Conservation (phyloP, 2,329 filamentous ascomycete species). For the Calonectria multiphialidica region DNA sequence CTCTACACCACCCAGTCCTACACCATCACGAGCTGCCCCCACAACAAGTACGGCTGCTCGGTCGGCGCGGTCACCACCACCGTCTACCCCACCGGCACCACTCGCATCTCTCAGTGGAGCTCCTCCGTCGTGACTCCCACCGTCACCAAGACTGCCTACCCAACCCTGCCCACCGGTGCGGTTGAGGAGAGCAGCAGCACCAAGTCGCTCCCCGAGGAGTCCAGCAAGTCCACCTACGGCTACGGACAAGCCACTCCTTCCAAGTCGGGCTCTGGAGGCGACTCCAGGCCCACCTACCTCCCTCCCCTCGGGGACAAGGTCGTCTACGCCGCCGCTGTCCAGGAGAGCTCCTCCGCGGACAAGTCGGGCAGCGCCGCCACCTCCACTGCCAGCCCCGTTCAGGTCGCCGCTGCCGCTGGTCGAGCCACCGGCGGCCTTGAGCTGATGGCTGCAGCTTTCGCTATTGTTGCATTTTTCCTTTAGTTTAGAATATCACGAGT, state of each 20-base stretch:
- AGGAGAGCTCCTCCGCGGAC: neutral
- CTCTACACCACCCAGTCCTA: conserved; percentile 44
- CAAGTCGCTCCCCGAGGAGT: neutral
- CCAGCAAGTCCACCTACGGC: neutral
- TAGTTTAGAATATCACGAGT: conserved; percentile 7
- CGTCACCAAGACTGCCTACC: neutral
- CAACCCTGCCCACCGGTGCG: neutral
- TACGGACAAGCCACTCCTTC: conserved; percentile 18
- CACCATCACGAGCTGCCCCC: conserved; percentile 46
- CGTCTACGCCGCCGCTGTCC: conserved; percentile 8
- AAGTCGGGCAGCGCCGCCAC: neutral
- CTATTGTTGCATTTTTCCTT: conserved; percentile 15
- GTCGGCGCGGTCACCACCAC: conserved; percentile 42
- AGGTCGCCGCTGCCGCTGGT: conserved; percentile 41
- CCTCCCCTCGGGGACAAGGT: neutral
- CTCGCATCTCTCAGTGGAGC: conserved; percentile 44
- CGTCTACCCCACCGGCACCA: conserved; percentile 45
- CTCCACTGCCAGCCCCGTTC: conserved; percentile 23
- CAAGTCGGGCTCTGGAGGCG: neutral
- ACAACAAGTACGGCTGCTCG: conserved; percentile 43
- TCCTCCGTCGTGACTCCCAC: neutral
- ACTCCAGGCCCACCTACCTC: conserved; percentile 11
- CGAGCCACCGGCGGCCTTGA: conserved; percentile 23
- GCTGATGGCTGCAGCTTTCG: conserved; percentile 3
- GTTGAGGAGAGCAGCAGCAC: neutral